Evolutionary conservation across 2,329 filamentous ascomycete genomes (phyloP).

Genomic region (Didymella segeticola): DNA sequence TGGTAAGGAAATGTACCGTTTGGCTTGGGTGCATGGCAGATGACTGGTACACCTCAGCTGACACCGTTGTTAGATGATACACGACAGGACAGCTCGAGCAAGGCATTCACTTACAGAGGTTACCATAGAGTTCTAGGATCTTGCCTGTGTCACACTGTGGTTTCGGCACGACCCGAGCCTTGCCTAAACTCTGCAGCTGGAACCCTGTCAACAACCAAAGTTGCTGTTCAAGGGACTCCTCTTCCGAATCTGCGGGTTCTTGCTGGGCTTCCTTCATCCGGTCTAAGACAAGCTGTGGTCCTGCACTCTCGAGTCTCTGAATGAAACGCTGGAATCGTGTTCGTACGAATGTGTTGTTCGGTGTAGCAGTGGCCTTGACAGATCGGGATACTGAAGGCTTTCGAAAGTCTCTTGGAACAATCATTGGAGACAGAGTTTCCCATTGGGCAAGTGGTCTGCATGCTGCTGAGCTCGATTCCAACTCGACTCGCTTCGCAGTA

Average conservation of each 20-base stretch:
- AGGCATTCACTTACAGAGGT: conserved; percentile 44
- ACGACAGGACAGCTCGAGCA: conserved; percentile 26
- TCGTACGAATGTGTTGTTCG: conserved; percentile 34
- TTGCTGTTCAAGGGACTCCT: conserved; percentile 62
- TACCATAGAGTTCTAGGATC: conserved; percentile 49
- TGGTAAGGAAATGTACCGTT: conserved; percentile 48
- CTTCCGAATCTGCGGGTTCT: conserved; percentile 48
- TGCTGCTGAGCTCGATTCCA: conserved; percentile 23
- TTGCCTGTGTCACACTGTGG: conserved; percentile 41
- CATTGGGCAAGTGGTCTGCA: conserved; percentile 44
- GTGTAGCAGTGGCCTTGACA: conserved; percentile 24
- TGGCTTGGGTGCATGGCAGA: conserved; percentile 50
- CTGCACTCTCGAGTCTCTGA: conserved; percentile 62
- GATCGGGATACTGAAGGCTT: conserved; percentile 22
- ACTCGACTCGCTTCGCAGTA: conserved; percentile 12
- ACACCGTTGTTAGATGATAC: conserved; percentile 37
- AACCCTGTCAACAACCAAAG: conserved; percentile 68
- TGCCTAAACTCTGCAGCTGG: conserved; percentile 46
- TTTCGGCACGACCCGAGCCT: conserved; percentile 29
- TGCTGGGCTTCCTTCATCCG: conserved; percentile 60
- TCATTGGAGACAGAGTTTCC: conserved; percentile 40
- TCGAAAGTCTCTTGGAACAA: conserved; percentile 25
- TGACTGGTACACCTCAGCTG: conserved; percentile 55
- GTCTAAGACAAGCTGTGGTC: conserved; percentile 59
- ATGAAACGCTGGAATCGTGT: conserved; percentile 61